Conservation (phyloP, 805 yeast genomes). For the Barnettozyma vustinii region DNA sequence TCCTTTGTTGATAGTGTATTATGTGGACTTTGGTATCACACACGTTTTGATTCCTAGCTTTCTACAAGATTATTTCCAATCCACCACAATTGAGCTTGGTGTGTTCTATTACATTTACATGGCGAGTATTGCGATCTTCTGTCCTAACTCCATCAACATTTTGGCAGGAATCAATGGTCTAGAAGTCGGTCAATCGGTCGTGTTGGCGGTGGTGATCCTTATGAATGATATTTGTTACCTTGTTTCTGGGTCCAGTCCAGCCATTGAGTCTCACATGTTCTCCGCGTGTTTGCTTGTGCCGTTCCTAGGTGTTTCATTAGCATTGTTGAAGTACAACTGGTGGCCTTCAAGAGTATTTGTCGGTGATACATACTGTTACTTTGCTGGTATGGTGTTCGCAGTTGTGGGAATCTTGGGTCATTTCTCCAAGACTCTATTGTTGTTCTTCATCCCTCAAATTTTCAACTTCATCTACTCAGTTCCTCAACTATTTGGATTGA, state of each 20-base stretch:
- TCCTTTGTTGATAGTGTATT: slow-evolving; percentile 86
- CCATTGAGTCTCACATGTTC: slow-evolving; percentile 77
- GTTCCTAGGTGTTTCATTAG: slow-evolving; percentile 77
- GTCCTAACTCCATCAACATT: slow-evolving; percentile 94
- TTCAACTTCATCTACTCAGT: slow-evolving; percentile 82
- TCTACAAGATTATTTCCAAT: slow-evolving; percentile 36
- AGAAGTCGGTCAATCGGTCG: slow-evolving; percentile 91
- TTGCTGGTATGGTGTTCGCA: slow-evolving; percentile 98
- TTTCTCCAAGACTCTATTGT: slow-evolving; percentile 84
- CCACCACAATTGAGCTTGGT: slow-evolving; percentile 64
- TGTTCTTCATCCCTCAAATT: slow-evolving; percentile 88
- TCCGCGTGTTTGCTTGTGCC: slow-evolving; percentile 80
- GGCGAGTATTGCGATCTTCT: slow-evolving; percentile 87
- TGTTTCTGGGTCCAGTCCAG: slow-evolving; percentile 44
- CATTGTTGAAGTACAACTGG: slow-evolving; percentile 74
- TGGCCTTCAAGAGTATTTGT: slow-evolving; percentile 92
- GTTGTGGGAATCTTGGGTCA: slow-evolving; percentile 95
- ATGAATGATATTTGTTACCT: slow-evolving; percentile 74
- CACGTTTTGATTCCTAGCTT: slow-evolving; percentile 74
- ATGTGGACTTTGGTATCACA: slow-evolving; percentile 91
- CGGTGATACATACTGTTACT: slow-evolving; percentile 97
- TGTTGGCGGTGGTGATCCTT: slow-evolving; percentile 64
- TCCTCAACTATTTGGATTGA: slow-evolving; percentile 84
- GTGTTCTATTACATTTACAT: slow-evolving; percentile 77
- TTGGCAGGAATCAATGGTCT: slow-evolving; percentile 95